Evolutionary conservation across 2,329 filamentous ascomycete genomes (phyloP).

Genomic region (Sclerotinia minor): DNA sequence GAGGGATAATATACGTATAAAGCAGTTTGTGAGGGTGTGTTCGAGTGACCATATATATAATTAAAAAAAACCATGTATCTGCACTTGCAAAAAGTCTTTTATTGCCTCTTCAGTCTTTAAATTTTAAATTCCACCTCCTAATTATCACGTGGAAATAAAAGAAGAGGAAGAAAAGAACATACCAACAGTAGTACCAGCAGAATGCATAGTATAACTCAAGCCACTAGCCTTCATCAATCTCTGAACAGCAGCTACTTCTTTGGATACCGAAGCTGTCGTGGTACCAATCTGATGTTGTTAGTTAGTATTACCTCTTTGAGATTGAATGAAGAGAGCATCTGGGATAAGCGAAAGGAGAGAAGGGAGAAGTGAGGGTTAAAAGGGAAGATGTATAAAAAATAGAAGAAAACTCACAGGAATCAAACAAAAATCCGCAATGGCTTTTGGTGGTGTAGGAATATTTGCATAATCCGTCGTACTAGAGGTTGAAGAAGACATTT

Average conservation of each 20-base stretch:
- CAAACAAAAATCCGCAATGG: slow-evolving; percentile 84
- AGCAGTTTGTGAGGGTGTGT: too few species aligned
- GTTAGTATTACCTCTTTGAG: not conserved
- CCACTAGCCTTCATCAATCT: slow-evolving; percentile 78
- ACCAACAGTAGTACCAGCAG: slow-evolving; percentile 91
- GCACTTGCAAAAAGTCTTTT: too few species aligned
- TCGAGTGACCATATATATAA: too few species aligned
- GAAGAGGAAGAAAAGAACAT: slow-evolving; percentile 40
- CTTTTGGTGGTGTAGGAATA: slow-evolving; percentile 23
- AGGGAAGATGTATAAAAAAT: not conserved
- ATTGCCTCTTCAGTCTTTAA: too few species aligned
- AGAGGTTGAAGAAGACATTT: not conserved
- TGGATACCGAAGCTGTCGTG: slow-evolving; percentile 69
- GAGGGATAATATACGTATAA: too few species aligned
- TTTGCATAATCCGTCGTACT: slow-evolving; percentile 30
- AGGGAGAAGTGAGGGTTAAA: too few species aligned
- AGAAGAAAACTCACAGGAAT: slow-evolving; percentile 60
- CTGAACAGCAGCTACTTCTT: slow-evolving; percentile 87
- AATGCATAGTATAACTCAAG: slow-evolving; percentile 85
- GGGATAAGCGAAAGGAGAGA: not conserved
- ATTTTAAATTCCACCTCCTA: too few species aligned
- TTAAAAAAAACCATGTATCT: too few species aligned
- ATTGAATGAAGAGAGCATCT: too few species aligned
- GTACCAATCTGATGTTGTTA: slow-evolving; percentile 69
- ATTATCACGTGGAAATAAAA: not conserved